Conservation (phyloP, 495 filamentous ascomycete species). For the Aspergillus steynii region DNA sequence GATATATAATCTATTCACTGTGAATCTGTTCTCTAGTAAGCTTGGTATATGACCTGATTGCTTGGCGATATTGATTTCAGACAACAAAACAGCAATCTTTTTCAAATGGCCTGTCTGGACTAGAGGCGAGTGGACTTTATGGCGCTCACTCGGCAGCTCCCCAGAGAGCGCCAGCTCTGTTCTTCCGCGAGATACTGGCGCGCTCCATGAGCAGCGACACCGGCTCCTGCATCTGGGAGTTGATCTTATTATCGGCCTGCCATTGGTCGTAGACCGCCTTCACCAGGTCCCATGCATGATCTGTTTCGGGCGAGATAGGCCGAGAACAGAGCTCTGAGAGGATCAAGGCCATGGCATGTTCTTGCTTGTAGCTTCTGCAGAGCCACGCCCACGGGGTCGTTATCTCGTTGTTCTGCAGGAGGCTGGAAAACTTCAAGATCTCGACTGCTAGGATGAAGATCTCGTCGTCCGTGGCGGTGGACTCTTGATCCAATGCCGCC, state of each 20-base stretch:
- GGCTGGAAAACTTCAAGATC: constrained; percentile 59
- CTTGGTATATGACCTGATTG: too few relatives aligned
- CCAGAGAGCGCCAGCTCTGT: neutral
- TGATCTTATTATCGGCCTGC: constrained; percentile 41
- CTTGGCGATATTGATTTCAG: too few relatives aligned
- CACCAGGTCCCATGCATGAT: constrained; percentile 72
- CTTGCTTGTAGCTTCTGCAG: constrained; percentile 75
- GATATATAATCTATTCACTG: neutral
- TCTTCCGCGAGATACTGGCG: constrained; percentile 6
- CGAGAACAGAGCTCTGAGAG: constrained; percentile 69
- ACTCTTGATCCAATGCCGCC: constrained; percentile 17
- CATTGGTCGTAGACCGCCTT: constrained; percentile 54
- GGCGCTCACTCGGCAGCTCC: neutral
- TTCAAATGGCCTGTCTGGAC: too few relatives aligned
- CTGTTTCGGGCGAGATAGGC: constrained; percentile 57
- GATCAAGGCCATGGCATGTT: constrained; percentile 69
- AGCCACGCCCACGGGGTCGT: constrained; percentile 73
- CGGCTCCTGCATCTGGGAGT: constrained; percentile 64
- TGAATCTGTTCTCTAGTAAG: neutral
- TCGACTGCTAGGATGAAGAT: constrained; percentile 62
- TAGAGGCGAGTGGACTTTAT: neutral
- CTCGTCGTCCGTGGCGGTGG: constrained; percentile 54
- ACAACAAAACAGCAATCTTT: too few relatives aligned
- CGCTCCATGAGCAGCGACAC: constrained; percentile 46
- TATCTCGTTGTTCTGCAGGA: constrained; percentile 60